Percentiles rank a stretch among this genome's conserved stretches.
Conservation (phyloP, 2,329 filamentous ascomycete genomes). For the Clonostachys solani region DNA sequence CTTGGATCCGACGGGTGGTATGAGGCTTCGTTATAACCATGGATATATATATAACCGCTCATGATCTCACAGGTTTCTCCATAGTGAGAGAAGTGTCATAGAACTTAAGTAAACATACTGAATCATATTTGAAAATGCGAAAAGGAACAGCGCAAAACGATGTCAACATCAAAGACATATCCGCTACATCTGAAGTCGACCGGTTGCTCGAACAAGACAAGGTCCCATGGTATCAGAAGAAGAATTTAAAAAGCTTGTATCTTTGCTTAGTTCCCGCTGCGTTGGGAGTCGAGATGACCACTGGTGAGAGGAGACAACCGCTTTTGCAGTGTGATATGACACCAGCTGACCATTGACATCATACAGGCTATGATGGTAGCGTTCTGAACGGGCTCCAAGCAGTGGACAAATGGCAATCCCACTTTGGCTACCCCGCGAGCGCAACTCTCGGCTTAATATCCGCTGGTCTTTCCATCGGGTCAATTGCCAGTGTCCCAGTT, state of each 20-base stretch:
- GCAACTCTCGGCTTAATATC: slow-evolving; percentile 52
- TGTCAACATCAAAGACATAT: too few species aligned
- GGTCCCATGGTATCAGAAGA: slow-evolving; percentile 52
- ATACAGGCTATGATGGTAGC: slow-evolving; percentile 27
- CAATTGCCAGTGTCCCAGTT: slow-evolving; percentile 50
- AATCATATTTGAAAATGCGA: too few species aligned
- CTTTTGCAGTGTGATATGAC: slow-evolving; percentile 14
- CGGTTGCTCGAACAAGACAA: slow-evolving; percentile 22
- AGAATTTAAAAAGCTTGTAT: slow-evolving; percentile 52
- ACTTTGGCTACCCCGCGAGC: slow-evolving; percentile 27
- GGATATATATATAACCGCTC: too few species aligned
- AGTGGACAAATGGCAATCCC: slow-evolving; percentile 9
- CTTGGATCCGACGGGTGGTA: too few species aligned
- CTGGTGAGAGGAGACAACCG: slow-evolving; percentile 12
- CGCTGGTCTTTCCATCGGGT: slow-evolving; percentile 48
- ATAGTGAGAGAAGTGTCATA: too few species aligned
- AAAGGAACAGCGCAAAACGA: too few species aligned
- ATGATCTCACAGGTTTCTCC: too few species aligned
- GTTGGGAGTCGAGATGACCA: slow-evolving; percentile 48
- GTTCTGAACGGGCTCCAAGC: slow-evolving; percentile 6
- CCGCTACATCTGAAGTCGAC: too few species aligned
- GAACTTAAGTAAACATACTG: too few species aligned
- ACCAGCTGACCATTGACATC: slow-evolving; percentile 40
- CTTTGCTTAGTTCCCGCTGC: slow-evolving; percentile 45
- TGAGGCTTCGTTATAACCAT: too few species aligned